Evolutionary conservation across 768 basidiomycete species (phyloP).

Genomic region (Rhodotorula diobovata): DNA sequence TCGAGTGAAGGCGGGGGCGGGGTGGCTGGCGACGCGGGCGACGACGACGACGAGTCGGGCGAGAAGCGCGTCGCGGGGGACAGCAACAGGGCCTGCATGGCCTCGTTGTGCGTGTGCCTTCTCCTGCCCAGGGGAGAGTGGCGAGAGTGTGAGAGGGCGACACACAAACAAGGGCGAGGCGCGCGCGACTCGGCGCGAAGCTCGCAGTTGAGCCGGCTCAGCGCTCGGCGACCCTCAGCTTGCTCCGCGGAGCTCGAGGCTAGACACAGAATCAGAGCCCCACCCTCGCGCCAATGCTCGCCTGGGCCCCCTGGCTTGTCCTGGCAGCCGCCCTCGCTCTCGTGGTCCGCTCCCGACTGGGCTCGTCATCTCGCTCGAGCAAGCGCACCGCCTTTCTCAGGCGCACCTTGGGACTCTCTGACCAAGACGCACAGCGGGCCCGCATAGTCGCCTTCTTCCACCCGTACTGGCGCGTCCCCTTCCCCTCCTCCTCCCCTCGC

Average conservation of each 20-base stretch:
- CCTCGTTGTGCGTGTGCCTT: not conserved
- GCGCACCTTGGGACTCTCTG: not conserved
- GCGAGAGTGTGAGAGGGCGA: not conserved
- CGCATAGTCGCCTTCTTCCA: slow-evolving; percentile 78
- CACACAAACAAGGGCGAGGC: not conserved
- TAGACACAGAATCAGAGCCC: no score
- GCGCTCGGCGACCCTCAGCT: no score
- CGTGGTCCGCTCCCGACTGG: no score
- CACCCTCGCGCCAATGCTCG: no score
- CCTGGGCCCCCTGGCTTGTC: no score
- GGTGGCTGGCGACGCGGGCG: not conserved
- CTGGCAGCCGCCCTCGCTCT: not conserved
- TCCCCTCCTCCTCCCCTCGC: not conserved
- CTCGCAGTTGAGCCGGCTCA: not conserved
- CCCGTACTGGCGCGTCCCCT: slow-evolving; percentile 77
- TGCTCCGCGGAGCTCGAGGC: no score
- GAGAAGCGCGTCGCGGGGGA: slow-evolving; percentile 21
- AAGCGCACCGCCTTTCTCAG: not conserved
- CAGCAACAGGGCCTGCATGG: slow-evolving; percentile 15
- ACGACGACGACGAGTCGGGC: slow-evolving; percentile 19
- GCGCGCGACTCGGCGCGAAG: not conserved
- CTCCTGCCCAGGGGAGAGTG: not conserved
- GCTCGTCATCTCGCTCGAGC: not conserved
- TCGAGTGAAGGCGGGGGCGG: slow-evolving; percentile 4
- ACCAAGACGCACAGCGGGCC: not conserved